Conservation (phyloP, 108 stramenopile species). For the Fistulifera solaris region DNA sequence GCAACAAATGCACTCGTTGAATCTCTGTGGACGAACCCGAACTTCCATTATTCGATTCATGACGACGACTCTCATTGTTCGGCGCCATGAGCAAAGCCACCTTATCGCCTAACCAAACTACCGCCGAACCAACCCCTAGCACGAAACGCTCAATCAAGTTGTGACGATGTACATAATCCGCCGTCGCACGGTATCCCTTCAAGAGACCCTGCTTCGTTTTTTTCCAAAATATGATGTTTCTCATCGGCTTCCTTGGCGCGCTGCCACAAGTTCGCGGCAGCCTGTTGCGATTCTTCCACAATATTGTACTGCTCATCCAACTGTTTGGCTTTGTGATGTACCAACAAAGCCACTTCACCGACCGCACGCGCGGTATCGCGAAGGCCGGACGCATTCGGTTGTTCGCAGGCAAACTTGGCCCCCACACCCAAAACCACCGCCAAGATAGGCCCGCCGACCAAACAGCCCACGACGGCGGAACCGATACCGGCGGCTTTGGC, state of each 20-base stretch:
- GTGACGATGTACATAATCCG: slow-evolving; percentile 19
- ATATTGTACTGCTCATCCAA: slow-evolving; percentile 51
- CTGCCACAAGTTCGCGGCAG: background rate
- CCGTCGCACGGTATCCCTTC: slow-evolving; percentile 4
- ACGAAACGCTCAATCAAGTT: slow-evolving; percentile 17
- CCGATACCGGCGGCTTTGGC: background rate
- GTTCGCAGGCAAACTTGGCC: slow-evolving; percentile 23
- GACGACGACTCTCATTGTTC: too few relatives aligned
- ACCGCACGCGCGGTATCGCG: slow-evolving; percentile 31
- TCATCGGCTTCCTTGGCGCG: slow-evolving; percentile 47
- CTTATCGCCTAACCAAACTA: slow-evolving; percentile 6
- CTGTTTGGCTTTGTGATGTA: slow-evolving; percentile 29
- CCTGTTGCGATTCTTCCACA: slow-evolving; percentile 26
- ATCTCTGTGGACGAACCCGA: too few relatives aligned
- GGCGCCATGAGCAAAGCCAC: slow-evolving; percentile 1
- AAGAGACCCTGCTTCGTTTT: slow-evolving; percentile 22
- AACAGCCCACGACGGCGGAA: slow-evolving; percentile 1
- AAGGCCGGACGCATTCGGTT: slow-evolving; percentile 25
- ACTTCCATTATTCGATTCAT: too few relatives aligned
- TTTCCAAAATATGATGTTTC: slow-evolving; percentile 41
- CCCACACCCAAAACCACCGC: slow-evolving; percentile 30
- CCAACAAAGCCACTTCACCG: slow-evolving; percentile 31
- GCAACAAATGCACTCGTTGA: too few relatives aligned
- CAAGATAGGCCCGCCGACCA: slow-evolving; percentile 38
- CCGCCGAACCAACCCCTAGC: background rate